phyloP scores from a whole-genome alignment of 805 yeast species.

The Myxozyma udenii region DNA sequence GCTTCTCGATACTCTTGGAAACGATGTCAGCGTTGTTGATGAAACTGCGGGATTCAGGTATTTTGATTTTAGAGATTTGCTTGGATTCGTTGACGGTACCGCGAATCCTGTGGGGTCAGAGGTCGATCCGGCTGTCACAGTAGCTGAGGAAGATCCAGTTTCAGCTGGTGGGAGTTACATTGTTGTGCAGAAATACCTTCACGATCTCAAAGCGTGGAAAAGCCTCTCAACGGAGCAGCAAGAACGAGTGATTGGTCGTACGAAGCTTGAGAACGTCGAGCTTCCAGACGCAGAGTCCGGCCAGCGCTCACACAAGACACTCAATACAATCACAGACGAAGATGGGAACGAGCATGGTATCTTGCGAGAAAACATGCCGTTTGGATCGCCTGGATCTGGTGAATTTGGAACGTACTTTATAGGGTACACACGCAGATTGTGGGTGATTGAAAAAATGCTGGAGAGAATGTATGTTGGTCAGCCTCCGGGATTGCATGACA shows the following conservation, averaged over 20 bases:
- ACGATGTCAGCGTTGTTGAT: no score
- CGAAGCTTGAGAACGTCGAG: conserved; percentile 30
- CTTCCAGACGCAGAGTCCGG: conserved; percentile 21
- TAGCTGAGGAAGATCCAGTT: conserved; percentile 17
- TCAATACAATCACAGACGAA: conserved; percentile 68
- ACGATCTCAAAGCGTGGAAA: conserved; percentile 29
- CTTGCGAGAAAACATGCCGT: conserved; percentile 33
- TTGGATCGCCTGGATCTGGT: conserved; percentile 27
- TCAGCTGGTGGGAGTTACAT: conserved; percentile 31
- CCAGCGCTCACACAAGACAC: conserved; percentile 34
- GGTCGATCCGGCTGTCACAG: background rate
- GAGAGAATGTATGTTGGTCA: no score
- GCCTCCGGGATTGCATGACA: no score
- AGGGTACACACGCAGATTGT: no score
- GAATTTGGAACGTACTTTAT: conserved; percentile 34
- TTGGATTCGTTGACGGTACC: no score
- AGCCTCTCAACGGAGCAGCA: conserved; percentile 27
- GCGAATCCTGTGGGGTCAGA: background rate
- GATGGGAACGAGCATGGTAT: conserved; percentile 35
- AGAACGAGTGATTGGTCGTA: conserved; percentile 31
- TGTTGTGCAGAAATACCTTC: conserved; percentile 33
- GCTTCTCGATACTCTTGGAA: no score
- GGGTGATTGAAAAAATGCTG: no score
- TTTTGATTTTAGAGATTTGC: no score
- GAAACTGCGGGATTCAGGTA: no score